phyloP scores from a whole-genome alignment of 345 rosid genomes.

The Eucalyptus rudis region DNA sequence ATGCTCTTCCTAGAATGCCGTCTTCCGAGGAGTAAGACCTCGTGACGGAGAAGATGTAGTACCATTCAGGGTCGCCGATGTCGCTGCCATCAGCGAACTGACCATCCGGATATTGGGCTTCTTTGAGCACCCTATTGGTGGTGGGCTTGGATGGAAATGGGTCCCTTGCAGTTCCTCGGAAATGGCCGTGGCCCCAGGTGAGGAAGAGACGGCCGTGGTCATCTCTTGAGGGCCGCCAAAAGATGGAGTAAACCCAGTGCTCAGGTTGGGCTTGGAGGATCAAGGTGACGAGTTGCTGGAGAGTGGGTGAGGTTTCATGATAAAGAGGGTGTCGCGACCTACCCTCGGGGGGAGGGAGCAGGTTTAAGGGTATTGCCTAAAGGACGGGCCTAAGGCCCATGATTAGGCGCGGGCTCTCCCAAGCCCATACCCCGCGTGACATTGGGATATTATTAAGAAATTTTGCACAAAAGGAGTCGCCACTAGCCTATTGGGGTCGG shows the following conservation, averaged over 20 bases:
- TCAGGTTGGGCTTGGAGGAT: not conserved
- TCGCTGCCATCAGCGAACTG: not conserved
- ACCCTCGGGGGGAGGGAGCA: too few relatives aligned
- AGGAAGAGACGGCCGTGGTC: not conserved
- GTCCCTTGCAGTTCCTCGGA: not conserved
- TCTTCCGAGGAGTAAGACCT: not conserved
- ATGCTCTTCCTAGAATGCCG: not conserved
- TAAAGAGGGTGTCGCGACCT: too few relatives aligned
- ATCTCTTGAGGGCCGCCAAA: conserved; percentile 1
- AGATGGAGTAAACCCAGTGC: conserved; percentile 7
- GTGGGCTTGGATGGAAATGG: not conserved
- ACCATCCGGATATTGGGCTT: conserved; percentile 3
- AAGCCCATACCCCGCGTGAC: too few relatives aligned
- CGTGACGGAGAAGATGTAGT: not conserved
- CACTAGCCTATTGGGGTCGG: too few relatives aligned
- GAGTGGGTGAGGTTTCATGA: not conserved
- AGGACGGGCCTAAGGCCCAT: too few relatives aligned
- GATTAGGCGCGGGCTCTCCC: too few relatives aligned
- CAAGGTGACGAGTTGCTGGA: not conserved
- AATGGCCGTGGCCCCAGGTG: not conserved
- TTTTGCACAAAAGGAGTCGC: too few relatives aligned
- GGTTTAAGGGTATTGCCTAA: too few relatives aligned
- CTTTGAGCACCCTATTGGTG: not conserved
- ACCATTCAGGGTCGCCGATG: not conserved
- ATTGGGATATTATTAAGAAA: too few relatives aligned